Evolutionary conservation across 805 yeast species (phyloP).

Genomic region (Kazachstania kunashirensis): DNA sequence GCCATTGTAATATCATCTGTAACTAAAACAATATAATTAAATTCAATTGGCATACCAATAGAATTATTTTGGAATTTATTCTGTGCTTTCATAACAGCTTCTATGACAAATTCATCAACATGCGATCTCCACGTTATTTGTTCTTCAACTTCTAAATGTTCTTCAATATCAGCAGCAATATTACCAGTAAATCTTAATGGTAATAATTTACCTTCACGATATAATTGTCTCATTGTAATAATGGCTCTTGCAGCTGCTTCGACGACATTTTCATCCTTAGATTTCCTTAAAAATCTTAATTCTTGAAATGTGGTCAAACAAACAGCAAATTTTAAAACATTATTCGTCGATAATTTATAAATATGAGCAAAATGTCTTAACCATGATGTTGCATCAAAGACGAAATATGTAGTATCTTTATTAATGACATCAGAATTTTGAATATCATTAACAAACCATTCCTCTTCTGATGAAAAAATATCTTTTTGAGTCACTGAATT

Average conservation of each 20-base stretch:
- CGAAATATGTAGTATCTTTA: constrained; percentile 44
- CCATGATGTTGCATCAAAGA: constrained; percentile 75
- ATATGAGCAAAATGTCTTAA: constrained; percentile 70
- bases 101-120: constrained; percentile 58
- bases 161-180: constrained; percentile 56
- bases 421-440: constrained; percentile 33
- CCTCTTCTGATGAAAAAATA: constrained; percentile 8
- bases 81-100: constrained; percentile 35
- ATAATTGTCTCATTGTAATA: constrained; percentile 59
- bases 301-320: constrained; percentile 76
- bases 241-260: constrained; percentile 79
- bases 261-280: constrained; percentile 61
- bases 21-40: constrained; percentile 51
- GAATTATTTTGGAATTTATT: constrained; percentile 5
- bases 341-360: constrained; percentile 55
- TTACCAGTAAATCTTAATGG: constrained; percentile 65
- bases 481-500: neutral
- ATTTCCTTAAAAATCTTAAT: constrained; percentile 56
- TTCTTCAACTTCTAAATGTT: constrained; percentile 63
- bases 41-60: constrained; percentile 21
- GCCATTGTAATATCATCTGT: constrained; percentile 72
- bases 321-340: constrained; percentile 49
- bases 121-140: constrained; percentile 63
- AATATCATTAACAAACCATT: constrained; percentile 6
- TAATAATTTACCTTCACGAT: constrained; percentile 42